Conservation (phyloP, 352 stramenopile genomes). For the Peronosclerospora sorghi region DNA sequence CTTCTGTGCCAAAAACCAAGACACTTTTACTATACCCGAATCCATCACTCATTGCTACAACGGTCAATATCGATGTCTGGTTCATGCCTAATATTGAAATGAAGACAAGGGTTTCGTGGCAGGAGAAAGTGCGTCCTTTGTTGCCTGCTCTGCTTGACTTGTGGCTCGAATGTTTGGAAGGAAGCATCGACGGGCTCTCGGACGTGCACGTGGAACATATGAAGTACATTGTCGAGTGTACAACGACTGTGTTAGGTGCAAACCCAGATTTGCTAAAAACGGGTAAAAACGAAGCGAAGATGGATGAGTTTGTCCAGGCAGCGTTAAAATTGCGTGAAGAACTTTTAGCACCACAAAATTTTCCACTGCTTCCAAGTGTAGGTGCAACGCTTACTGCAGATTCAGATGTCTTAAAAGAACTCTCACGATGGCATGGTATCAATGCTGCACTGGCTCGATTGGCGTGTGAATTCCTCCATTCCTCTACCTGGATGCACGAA, state of each 20-base stretch:
- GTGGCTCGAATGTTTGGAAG: slow-evolving; percentile 65
- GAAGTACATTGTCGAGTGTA: slow-evolving; percentile 66
- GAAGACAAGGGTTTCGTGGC: slow-evolving; percentile 40
- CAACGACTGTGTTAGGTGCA: slow-evolving; percentile 40
- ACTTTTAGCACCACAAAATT: slow-evolving; percentile 33
- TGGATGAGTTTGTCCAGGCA: slow-evolving; percentile 17
- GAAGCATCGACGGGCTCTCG: slow-evolving; percentile 37
- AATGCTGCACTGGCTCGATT: slow-evolving; percentile 63
- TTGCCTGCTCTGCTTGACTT: slow-evolving; percentile 52
- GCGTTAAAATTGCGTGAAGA: slow-evolving; percentile 46
- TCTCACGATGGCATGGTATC: slow-evolving; percentile 62
- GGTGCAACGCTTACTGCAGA: slow-evolving; percentile 29
- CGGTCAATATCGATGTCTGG: slow-evolving; percentile 14
- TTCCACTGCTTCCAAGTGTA: slow-evolving; percentile 46
- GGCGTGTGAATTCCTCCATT: slow-evolving; percentile 39
- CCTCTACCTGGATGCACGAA: slow-evolving; percentile 13
- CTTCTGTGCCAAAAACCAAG: slow-evolving; percentile 16
- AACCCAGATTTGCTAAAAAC: slow-evolving; percentile 22
- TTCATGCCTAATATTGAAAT: slow-evolving; percentile 7
- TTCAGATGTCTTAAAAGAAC: slow-evolving; percentile 24
- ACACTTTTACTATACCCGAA: slow-evolving; percentile 45
- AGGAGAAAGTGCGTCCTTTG: slow-evolving; percentile 52
- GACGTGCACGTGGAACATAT: slow-evolving; percentile 66
- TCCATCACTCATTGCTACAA: slow-evolving; percentile 21
- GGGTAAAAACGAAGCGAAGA: slow-evolving; percentile 11